Evolutionary conservation across 1,284 basidiomycete genomes (phyloP), one percentile per base, ranked within the genome.

Genomic region (Trichosporon sp.): DNA sequence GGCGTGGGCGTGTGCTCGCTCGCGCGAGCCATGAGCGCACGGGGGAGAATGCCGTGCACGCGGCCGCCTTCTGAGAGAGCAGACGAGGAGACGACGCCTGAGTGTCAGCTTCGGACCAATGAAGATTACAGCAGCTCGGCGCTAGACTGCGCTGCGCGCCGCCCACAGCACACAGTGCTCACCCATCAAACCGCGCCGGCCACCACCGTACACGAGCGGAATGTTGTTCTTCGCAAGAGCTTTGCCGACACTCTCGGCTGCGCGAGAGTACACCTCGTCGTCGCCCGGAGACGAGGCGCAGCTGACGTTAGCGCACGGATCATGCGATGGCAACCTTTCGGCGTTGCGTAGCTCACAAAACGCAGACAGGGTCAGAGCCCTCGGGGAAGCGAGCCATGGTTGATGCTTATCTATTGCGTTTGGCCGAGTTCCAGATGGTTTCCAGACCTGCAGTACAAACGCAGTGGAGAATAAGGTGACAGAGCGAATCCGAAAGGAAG

Each of bases 161-260:
- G 27, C 8, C n/a, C 9, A 7, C 44, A 23, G 46, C 1, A n/a
- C n/a, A n/a, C n/a, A 11, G 5, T 9, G 65, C 74, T 33, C 61
- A 81, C 79, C 93, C 93, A 96, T 96, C 69, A 95, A 84, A 0
- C 93, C 93, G 32, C 84, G 83, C 11, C 84, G 84, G 0, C 92
- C 93, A 16, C 93, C 94, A 4, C 93, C 93, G 75, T 96, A 96
- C 1, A 96, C 85, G 27, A 96, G 83, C 3, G 87, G 85, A 13
- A 87, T 83, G 4, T 84, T 81, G n/a, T 84, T 80, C 27, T 78
- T 79, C 1, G 87, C 91, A 25, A 95, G 82, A 0, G 91, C 89
- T 58, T 81, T 78, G 40, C 91, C 94, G 13, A 96, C 76, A 27
- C 90, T 89, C 87, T 76, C 63, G 3, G 92, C 90, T n/a, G 91